phyloP scores from a whole-genome alignment of 768 basidiomycete species.

The Podaxis sp. region DNA sequence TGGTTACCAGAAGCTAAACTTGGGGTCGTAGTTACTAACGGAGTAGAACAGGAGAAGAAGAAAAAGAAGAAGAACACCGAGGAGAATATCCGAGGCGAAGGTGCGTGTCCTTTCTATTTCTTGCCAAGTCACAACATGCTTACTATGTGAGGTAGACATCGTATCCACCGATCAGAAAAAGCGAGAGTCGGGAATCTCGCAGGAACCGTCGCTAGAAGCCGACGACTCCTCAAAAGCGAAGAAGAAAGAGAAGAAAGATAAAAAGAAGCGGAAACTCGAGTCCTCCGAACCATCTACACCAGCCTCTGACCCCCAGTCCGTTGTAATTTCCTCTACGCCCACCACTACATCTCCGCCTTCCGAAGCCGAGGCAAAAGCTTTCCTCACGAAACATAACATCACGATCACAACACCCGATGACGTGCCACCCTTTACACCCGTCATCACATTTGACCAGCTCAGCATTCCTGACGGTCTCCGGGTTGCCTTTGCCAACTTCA shows the following conservation, averaged over 20 bases:
- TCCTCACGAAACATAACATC: slow-evolving; percentile 71
- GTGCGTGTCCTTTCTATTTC: background rate
- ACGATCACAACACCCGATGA: slow-evolving; percentile 61
- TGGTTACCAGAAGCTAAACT: background rate
- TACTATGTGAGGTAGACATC: background rate
- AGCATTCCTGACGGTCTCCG: slow-evolving; percentile 61
- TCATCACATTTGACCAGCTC: slow-evolving; percentile 75
- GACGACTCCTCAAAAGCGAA: slow-evolving; percentile 14
- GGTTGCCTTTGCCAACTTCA: slow-evolving; percentile 67
- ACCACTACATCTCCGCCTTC: slow-evolving; percentile 27
- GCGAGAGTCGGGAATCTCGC: background rate
- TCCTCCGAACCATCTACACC: slow-evolving; percentile 21
- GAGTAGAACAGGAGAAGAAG: slow-evolving; percentile 15
- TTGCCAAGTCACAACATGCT: background rate
- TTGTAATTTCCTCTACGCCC: slow-evolving; percentile 17
- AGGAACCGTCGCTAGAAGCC: background rate
- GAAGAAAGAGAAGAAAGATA: slow-evolving; percentile 35
- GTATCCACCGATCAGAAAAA: background rate
- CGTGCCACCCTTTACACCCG: slow-evolving; percentile 53
- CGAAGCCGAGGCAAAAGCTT: slow-evolving; percentile 51
- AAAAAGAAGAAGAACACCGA: slow-evolving; percentile 14
- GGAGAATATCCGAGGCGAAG: slow-evolving; percentile 6
- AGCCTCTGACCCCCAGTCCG: slow-evolving; percentile 18
- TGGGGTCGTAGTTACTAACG: background rate
- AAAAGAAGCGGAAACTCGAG: slow-evolving; percentile 43